phyloP scores from a whole-genome alignment of 2,329 filamentous ascomycete species.

The Huntiella abstrusa region DNA sequence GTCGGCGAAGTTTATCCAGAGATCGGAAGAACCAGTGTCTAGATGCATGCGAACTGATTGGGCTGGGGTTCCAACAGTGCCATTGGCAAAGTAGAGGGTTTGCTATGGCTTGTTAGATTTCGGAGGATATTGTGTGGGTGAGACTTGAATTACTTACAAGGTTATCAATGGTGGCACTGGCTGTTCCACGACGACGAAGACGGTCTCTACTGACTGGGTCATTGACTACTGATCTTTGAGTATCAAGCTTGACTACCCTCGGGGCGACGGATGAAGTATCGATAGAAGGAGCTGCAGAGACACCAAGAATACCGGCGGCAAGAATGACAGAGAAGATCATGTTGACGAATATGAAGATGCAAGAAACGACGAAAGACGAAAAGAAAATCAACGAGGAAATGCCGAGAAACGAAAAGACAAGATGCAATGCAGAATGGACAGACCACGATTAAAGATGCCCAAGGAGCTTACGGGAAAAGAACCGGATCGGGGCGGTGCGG shows the following conservation, averaged over 20 bases:
- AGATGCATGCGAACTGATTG: slow-evolving; percentile 39
- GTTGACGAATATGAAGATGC: not conserved
- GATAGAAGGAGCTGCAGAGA: slow-evolving; percentile 1
- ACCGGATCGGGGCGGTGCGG: not conserved
- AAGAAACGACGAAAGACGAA: slow-evolving; percentile 1
- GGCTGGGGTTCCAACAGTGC: slow-evolving; percentile 40
- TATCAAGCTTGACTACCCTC: slow-evolving; percentile 27
- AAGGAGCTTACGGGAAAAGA: not conserved
- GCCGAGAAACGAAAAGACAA: not conserved
- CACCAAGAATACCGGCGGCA: slow-evolving; percentile 3
- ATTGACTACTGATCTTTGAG: slow-evolving; percentile 19
- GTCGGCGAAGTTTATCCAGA: slow-evolving; percentile 48
- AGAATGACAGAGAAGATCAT: slow-evolving; percentile 5
- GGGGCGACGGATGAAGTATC: slow-evolving; percentile 13
- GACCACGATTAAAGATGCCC: not conserved
- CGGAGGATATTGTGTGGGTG: slow-evolving; percentile 11
- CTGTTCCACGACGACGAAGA: slow-evolving; percentile 24
- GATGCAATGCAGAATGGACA: not conserved
- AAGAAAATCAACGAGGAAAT: not conserved
- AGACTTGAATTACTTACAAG: slow-evolving; percentile 23
- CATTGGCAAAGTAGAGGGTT: slow-evolving; percentile 47
- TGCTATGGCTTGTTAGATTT: slow-evolving; percentile 20
- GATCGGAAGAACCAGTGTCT: slow-evolving; percentile 50
- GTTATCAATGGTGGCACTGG: slow-evolving; percentile 34
- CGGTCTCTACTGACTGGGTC: slow-evolving; percentile 27